Base-by-base conservation (phyloP, 2,329 filamentous ascomycete species). In the Talaromyces verruculosus region DNA sequence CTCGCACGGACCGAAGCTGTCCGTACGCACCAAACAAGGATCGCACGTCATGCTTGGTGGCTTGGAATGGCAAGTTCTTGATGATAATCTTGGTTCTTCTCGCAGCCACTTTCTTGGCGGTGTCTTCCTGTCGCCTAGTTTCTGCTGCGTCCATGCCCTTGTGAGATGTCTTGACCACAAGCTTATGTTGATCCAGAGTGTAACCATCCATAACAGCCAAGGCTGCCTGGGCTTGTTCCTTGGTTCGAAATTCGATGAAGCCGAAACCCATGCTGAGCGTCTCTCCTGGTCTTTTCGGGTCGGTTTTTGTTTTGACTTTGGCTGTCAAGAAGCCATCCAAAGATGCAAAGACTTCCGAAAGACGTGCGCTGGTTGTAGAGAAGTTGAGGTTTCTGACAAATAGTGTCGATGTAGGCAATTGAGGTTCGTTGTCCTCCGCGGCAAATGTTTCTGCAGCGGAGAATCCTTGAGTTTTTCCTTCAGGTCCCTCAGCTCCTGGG, bases 31-130 rank as follows among this genome's bases (percentile, higher is more conserved):
- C 88, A 76, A 98, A 93, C 49, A 98, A 84, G 63, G 90, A 84
- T 69, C 92, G 88, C 66, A 99, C 85, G 76, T 99, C 95, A 78
- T 96, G 95, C 83, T 97, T 97, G 63, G 89, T 90, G 59, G 91
- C 90, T 82, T 98, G 92, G 82, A 99, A 99, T 22, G 95, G 94
- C 79, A 99, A 82, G 82, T 99, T 99, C 84, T 98, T 99, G 83
- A 99, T 90, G 79, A 98, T 89, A 75, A 99, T 90, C 85, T 98
- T 98, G 58, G 93, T 97, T 71, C 88, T 87, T 75, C 89, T 87
- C 17, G 86, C 86, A 28, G 91, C 88, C 61, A 87, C 81, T 79
- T 94, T 96, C 84, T 93, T 96, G 61, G 90, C 88, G 69, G 86
- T 88, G 74, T 98, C 93, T 70, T 94, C 90, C 71, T 89, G 90